Evolutionary conservation across 768 basidiomycete genomes (phyloP).

Genomic region (Mycena rebaudengoi): DNA sequence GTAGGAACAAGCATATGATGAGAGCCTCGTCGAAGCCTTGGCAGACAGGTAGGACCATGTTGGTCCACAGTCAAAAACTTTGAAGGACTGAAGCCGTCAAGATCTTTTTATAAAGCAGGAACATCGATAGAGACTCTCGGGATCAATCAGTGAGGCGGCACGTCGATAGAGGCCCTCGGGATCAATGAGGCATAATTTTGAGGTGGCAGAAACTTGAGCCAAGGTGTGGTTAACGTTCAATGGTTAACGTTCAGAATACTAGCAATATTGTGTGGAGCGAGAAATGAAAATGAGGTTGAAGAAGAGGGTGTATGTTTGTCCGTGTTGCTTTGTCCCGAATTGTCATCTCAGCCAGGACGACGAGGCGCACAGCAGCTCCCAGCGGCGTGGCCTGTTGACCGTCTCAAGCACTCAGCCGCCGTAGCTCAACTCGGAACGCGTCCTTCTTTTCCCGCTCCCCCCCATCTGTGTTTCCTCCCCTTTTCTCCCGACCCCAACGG

Average conservation of each 20-base stretch:
- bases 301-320: too few relatives aligned
- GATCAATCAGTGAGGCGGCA: too few relatives aligned
- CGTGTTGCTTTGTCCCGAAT: constrained; percentile 1
- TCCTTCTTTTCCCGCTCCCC: constrained; percentile 47
- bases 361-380: constrained; percentile 16
- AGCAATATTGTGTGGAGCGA: too few relatives aligned
- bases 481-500: constrained; percentile 39
- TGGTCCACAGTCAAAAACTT: not conserved
- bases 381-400: constrained; percentile 19
- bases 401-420: constrained; percentile 29
- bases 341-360: constrained; percentile 5
- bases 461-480: constrained; percentile 41
- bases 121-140: too few relatives aligned
- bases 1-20: not conserved
- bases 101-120: too few relatives aligned
- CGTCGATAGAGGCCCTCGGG: too few relatives aligned
- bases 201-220: too few relatives aligned
- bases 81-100: too few relatives aligned
- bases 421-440: constrained; percentile 34
- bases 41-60: not conserved
- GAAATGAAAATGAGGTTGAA: too few relatives aligned
- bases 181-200: too few relatives aligned
- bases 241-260: too few relatives aligned
- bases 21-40: not conserved
- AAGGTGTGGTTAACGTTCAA: too few relatives aligned